Base-by-base conservation (phyloP, 2,329 filamentous ascomycete species). In the Trichoderma atroviride region DNA sequence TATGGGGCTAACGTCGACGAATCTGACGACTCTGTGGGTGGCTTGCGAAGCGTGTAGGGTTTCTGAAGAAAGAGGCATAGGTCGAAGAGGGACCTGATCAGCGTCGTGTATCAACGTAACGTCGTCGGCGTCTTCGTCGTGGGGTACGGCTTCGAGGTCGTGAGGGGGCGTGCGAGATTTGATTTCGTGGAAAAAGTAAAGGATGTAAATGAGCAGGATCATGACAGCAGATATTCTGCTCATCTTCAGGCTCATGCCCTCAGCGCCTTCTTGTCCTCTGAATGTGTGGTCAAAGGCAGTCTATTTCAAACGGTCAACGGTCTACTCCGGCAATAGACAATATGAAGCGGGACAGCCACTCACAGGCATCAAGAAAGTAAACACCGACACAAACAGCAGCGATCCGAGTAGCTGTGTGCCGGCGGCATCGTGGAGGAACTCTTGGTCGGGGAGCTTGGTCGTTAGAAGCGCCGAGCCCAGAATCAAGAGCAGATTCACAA, bases 151-250 rank as follows among this genome's bases (percentile, higher is more conserved):
- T 35, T 58, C 50, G 14, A 53, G 27, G 2, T 62, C 64, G 24
- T 63, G 60, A 0, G 19, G 22, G 1, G 55, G 65, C 10, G 63
- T 57, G 35, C 59, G 91, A 0, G 91, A 89, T 74, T 89, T 91
- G 61, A 95, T 85, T 78, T 94, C 92, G 78, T 94, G 93, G 72
- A 90, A 81, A 5, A 95, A 87, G 73, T 94, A 95, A 64, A 89
- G 85, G 24, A 83, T 85, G 76, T 95, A 95, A 19, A 93, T 88
- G 33, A 92, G 77, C 1, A 95, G 82, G 1, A 94, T 84, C 55
- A 94, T 88, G 53, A 95, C 85, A 75, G 91, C 92, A 1, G 92
- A 93, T 66, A 91, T 91, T 62, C 92, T 88, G 77, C 91, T 94
- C 75, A 95, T 89, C 75, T 91, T 86, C 55, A 95, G 79, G 0